Base-by-base conservation (phyloP, 495 filamentous ascomycete genomes). In the Tuber calosporum region DNA sequence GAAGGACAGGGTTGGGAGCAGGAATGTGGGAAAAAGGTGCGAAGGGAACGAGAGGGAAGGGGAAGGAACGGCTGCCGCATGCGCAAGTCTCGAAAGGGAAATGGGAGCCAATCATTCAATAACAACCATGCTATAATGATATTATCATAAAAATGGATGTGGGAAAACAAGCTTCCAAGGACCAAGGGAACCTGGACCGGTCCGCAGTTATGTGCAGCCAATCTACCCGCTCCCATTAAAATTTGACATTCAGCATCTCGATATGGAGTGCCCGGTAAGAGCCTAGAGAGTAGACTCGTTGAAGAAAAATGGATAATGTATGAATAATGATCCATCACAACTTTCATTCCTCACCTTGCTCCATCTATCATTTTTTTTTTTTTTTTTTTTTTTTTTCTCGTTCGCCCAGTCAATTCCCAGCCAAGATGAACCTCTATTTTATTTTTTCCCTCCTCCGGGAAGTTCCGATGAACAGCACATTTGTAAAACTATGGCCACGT, bases 111-210 rank as follows among this genome's bases (percentile, higher is more conserved):
- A 62, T 34, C 30, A 30, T 34, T 62, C 11, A 6, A n/a, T 30
- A 17, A 62, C 17, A 30, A 17, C 15, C 2, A 30, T 53, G 9
- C 13, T 58, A 58, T 17, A 58, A 30, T 4, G 26, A 62, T 34
- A 58, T 62, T 62, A 62, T 62, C 1, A 62, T 17, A 30, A 62
- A 34, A 34, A 34, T 15, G 4, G 34, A 62, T 62, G 53, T 34
- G 26, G 53, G 26, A 62, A 34, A 62, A 62, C 53, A 62, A 62
- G 53, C 53, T 62, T 62, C 53, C 26, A 62, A 62, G 53, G 53
- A 13, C 53, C 26, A 62, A 62, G 53, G 53, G 26, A 62, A 62
- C 53, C 53, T 62, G 53, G 26, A 62, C 53, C 53, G 53, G 53
- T 62, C 53, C 53, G 53, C 53, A 34, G 4, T 17, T 17, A 62